These are phyloP conservation scores for Sistotremastrum niveocremeum DNA, from an alignment of 768 basidiomycete genomes.

Conservation along the genomic window DNA sequence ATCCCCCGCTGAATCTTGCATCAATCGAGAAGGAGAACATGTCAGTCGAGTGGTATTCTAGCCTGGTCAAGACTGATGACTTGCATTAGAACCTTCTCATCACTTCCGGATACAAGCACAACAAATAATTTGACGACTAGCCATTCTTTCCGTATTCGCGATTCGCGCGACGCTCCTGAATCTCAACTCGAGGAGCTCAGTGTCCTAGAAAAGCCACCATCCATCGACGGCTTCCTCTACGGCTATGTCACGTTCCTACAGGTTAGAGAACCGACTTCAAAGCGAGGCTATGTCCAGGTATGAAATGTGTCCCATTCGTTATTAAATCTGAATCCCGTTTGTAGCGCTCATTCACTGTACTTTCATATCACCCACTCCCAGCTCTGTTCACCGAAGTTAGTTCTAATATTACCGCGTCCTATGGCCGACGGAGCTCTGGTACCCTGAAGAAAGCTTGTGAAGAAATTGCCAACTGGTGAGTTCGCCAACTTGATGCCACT, in stretches of 20 bases:
- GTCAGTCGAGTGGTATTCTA: constrained; percentile 27
- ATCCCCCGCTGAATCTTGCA: constrained; percentile 51
- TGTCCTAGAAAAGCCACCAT: constrained; percentile 20
- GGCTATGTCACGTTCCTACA: constrained; percentile 73
- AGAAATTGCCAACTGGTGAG: constrained; percentile 75
- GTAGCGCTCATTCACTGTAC: constrained; percentile 68
- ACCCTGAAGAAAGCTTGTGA: constrained; percentile 82
- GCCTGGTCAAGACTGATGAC: constrained; percentile 3
- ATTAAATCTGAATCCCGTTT: constrained; percentile 7
- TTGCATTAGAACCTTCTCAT: constrained; percentile 64
- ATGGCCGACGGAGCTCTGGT: constrained; percentile 55
- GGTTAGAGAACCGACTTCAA: constrained; percentile 44
- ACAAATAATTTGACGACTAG: constrained; percentile 23
- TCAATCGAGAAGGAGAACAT: constrained; percentile 70
- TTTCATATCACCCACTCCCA: constrained; percentile 70
- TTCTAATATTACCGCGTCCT: constrained; percentile 60
- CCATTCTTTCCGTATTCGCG: constrained; percentile 78
- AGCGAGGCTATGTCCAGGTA: constrained; percentile 75
- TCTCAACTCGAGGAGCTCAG: constrained; percentile 8
- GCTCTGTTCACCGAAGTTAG: constrained; percentile 63
- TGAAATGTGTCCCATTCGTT: constrained; percentile 3
- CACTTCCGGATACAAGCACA: constrained; percentile 85
- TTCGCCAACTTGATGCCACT: constrained; percentile 2
- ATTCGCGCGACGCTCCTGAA: constrained; percentile 18
- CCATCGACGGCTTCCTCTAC: constrained; percentile 57